phyloP scores from a whole-genome alignment of 73 alveolate species.

The Tetrahymena thermophila region DNA sequence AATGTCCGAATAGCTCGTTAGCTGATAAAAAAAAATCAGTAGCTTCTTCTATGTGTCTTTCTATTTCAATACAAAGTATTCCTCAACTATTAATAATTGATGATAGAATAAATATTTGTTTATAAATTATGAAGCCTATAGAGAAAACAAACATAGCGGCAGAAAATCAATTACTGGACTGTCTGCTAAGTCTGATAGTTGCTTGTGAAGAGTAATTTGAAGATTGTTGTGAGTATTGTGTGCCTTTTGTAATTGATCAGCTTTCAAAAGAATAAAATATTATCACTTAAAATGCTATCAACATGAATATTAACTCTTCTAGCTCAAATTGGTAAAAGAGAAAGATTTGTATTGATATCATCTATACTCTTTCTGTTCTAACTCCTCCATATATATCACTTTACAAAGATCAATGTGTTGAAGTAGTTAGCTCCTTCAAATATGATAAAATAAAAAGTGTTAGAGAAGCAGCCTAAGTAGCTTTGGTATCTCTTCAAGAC shows the following conservation, averaged over 20 bases:
- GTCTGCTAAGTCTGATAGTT: neutral
- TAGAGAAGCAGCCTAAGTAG: neutral
- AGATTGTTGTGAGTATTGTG: neutral
- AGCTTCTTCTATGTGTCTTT: neutral
- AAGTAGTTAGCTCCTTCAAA: neutral
- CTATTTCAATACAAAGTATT: neutral
- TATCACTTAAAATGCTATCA: neutral
- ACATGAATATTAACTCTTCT: neutral
- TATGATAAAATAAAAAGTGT: neutral
- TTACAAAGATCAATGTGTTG: neutral
- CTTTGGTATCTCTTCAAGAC: neutral
- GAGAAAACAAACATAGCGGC: neutral
- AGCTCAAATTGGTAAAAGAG: neutral
- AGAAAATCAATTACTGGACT: neutral
- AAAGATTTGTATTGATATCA: neutral
- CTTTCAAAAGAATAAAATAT: neutral
- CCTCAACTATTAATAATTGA: neutral
- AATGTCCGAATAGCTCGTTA: neutral
- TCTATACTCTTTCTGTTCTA: neutral
- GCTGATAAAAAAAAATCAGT: neutral
- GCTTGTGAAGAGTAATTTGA: neutral
- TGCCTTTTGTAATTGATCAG: neutral
- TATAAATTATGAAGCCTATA: neutral
- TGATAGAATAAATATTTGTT: neutral
- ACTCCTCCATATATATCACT: neutral